A percentile compares a stretch with the other conserved stretches of the same genome.
Evolutionary conservation across 257 asterid genomes (phyloP).

Genomic region (Jaltomata sinuosa): DNA sequence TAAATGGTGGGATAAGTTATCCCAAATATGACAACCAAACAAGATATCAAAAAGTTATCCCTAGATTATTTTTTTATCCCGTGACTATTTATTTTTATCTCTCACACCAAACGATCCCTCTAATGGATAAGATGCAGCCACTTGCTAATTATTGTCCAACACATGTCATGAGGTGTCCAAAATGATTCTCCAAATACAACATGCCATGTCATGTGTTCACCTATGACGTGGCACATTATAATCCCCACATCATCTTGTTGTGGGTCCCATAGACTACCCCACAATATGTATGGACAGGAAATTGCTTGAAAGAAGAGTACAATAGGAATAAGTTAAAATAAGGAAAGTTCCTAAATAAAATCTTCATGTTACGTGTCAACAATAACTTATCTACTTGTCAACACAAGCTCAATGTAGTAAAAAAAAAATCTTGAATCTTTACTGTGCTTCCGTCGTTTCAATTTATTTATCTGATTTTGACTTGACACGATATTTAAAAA

Average conservation of each 20-base stretch:
- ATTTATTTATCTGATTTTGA: too few species aligned
- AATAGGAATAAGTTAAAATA: neutral
- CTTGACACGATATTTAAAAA: too few species aligned
- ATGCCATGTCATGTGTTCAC: neutral
- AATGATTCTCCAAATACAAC: neutral
- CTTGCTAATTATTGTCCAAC: neutral
- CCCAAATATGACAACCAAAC: too few species aligned
- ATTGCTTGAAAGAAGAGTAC: neutral
- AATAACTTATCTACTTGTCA: neutral
- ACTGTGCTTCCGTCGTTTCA: too few species aligned
- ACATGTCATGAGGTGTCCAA: too few species aligned
- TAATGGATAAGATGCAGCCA: neutral
- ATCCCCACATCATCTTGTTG: neutral
- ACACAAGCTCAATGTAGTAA: neutral
- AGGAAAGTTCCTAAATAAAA: neutral
- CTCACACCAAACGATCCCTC: too few species aligned
- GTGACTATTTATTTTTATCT: too few species aligned
- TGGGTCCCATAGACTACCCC: neutral
- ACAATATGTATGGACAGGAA: neutral
- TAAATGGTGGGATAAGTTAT: too few species aligned
- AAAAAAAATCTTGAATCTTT: too few species aligned
- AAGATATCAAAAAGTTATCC: too few species aligned
- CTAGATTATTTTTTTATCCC: too few species aligned
- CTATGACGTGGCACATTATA: neutral
- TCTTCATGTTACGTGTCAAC: neutral